A percentile compares a stretch with the other conserved stretches of the same genome.
phyloP scores from a whole-genome alignment of 2,329 filamentous ascomycete species.

The Graphilbum fragrans region DNA sequence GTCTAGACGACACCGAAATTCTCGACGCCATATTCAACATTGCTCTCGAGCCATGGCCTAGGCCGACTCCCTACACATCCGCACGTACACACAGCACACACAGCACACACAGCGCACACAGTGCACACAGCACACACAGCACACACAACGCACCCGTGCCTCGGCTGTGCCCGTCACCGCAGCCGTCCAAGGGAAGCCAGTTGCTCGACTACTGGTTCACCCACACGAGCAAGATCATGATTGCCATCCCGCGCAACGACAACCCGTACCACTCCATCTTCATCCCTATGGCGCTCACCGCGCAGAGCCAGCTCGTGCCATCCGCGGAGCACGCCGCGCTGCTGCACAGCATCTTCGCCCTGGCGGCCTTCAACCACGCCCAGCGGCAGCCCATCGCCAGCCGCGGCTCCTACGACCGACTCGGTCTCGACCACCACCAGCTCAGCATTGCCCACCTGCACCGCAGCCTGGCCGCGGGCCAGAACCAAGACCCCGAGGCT shows the following conservation, averaged over 20 bases:
- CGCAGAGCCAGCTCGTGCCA: not conserved
- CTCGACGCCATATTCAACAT: too few relatives aligned
- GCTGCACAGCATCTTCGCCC: slow-evolving; percentile 2
- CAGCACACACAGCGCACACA: too few relatives aligned
- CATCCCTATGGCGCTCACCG: not conserved
- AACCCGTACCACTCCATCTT: slow-evolving; percentile 1
- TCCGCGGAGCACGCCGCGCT: not conserved
- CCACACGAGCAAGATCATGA: not conserved
- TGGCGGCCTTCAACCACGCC: slow-evolving; percentile 1
- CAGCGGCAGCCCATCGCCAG: not conserved
- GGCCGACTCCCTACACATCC: too few relatives aligned
- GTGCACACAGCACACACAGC: not conserved
- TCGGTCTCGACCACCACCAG: not conserved
- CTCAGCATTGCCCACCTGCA: not conserved
- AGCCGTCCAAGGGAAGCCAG: not conserved
- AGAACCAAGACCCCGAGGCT: not conserved
- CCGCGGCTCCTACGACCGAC: too few relatives aligned
- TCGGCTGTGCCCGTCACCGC: not conserved
- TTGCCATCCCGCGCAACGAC: not conserved
- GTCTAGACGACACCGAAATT: too few relatives aligned
- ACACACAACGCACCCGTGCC: not conserved
- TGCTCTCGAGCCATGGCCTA: too few relatives aligned
- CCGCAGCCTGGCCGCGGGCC: not conserved
- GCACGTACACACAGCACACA: too few relatives aligned
- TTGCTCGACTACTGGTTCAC: not conserved